These are phyloP conservation scores for Apiotrichum laibachii DNA, from an alignment of 1,284 basidiomycete genomes.

Conservation along the genomic window DNA sequence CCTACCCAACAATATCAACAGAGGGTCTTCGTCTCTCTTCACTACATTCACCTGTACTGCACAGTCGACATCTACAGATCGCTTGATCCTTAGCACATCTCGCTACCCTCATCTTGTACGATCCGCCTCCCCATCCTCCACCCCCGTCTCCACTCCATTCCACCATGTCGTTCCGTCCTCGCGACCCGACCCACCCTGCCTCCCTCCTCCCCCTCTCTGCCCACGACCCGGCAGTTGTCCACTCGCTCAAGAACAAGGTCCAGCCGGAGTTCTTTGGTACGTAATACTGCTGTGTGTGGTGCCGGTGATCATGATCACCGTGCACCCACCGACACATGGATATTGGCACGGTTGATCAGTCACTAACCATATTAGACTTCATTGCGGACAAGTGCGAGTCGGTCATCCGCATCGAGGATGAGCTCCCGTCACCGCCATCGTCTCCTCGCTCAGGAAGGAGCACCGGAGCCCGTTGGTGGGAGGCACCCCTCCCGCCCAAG, in stretches of 20 bases:
- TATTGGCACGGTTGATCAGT: not conserved
- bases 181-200: slow-evolving; percentile 52
- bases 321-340: slow-evolving; percentile 11
- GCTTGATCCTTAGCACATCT: not conserved
- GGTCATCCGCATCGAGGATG: slow-evolving; percentile 43
- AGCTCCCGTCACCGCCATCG: slow-evolving; percentile 21
- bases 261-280: slow-evolving; percentile 65
- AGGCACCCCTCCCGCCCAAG: slow-evolving; percentile 42
- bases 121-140: not conserved
- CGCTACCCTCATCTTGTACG: not conserved
- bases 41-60: too few species aligned
- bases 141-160: not conserved
- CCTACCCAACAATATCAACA: not conserved
- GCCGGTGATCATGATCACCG: not conserved
- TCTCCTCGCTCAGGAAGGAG: slow-evolving; percentile 13
- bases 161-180: slow-evolving; percentile 11
- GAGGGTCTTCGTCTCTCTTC: not conserved
- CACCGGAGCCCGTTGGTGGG: slow-evolving; percentile 33
- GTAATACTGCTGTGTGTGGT: slow-evolving; percentile 52
- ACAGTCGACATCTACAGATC: not conserved
- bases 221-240: slow-evolving; percentile 65
- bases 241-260: slow-evolving; percentile 43
- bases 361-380: slow-evolving; percentile 52
- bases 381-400: slow-evolving; percentile 40
- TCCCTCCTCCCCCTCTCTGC: slow-evolving; percentile 65